phyloP scores from a whole-genome alignment of 2,329 filamentous ascomycete species.

The Cordyceps cateniannulata region DNA sequence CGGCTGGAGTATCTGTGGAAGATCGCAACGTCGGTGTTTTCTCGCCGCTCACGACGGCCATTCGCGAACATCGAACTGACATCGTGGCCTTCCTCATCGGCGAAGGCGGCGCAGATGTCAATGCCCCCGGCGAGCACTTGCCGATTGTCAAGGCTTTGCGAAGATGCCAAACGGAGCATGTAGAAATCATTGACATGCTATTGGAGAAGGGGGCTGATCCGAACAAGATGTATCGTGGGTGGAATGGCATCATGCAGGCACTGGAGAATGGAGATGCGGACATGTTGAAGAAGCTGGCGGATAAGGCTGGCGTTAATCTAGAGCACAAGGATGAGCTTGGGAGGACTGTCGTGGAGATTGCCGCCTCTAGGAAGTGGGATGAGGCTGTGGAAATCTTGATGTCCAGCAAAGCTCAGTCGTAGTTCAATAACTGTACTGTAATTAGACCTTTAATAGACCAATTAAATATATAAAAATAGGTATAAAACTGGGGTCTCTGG shows the following conservation, averaged over 20 bases:
- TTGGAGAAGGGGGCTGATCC: conserved; percentile 59
- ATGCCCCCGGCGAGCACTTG: conserved; percentile 62
- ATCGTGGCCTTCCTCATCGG: conserved; percentile 57
- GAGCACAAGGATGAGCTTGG: conserved; percentile 47
- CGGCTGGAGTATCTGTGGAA: conserved; percentile 60
- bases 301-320: conserved; percentile 45
- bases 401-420: background rate
- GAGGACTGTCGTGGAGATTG: conserved; percentile 50
- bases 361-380: conserved; percentile 50
- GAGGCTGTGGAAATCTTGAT: conserved; percentile 45
- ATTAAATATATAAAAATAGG: too few relatives aligned
- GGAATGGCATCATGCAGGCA: conserved; percentile 60
- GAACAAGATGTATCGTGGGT: conserved; percentile 60
- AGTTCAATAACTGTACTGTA: background rate
- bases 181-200: conserved; percentile 56
- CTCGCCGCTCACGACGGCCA: conserved; percentile 60
- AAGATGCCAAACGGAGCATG: conserved; percentile 47
- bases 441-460: too few relatives aligned
- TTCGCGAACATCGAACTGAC: conserved; percentile 54
- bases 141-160: conserved; percentile 65
- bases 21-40: conserved; percentile 69
- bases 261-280: conserved; percentile 55
- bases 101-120: conserved; percentile 56
- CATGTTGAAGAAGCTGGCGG: conserved; percentile 46
- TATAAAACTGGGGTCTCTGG: too few relatives aligned